Evolutionary conservation across 202 grass and related monocot species (phyloP).

Genomic region (Schoenoplectus triqueter): DNA sequence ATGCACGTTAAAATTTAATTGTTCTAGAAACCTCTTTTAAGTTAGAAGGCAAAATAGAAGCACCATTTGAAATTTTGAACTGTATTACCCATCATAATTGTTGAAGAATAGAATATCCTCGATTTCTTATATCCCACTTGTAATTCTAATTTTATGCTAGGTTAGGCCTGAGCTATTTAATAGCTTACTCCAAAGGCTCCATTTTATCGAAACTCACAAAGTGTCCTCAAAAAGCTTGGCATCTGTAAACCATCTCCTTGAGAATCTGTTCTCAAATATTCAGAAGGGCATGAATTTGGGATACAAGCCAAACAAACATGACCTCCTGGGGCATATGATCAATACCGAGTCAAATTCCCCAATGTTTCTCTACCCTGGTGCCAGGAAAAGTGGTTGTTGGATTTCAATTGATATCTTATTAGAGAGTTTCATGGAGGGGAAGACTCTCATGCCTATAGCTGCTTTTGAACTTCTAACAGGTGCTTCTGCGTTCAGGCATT

Average conservation of each 20-base stretch:
- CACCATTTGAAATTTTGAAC: not conserved
- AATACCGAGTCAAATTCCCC: conserved; percentile 51
- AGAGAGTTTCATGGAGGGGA: conserved; percentile 90
- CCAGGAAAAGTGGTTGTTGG: conserved; percentile 75
- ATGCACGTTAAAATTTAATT: not conserved
- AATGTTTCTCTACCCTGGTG: conserved; percentile 60
- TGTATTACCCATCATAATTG: not conserved
- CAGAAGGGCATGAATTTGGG: conserved; percentile 59
- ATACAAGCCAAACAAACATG: conserved; percentile 63
- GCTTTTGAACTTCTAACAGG: conserved; percentile 79
- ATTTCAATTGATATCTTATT: conserved; percentile 89
- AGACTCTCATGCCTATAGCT: conserved; percentile 67
- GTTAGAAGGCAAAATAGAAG: not conserved
- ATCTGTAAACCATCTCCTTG: conserved; percentile 55
- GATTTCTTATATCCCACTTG: conserved; percentile 1
- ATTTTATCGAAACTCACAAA: conserved; percentile 72
- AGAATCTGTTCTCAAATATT: conserved; percentile 60
- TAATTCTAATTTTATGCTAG: conserved; percentile 49
- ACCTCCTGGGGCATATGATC: conserved; percentile 64
- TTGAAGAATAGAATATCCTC: conserved; percentile 4
- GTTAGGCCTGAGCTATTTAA: conserved; percentile 92
- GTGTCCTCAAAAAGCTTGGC: conserved; percentile 61
- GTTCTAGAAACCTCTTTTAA: not conserved
- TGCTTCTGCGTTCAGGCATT: conserved; percentile 41
- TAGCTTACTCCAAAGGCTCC: conserved; percentile 65